phyloP scores from a whole-genome alignment of 1,139 yeast species.

The Sugiyamaella pinicola region DNA sequence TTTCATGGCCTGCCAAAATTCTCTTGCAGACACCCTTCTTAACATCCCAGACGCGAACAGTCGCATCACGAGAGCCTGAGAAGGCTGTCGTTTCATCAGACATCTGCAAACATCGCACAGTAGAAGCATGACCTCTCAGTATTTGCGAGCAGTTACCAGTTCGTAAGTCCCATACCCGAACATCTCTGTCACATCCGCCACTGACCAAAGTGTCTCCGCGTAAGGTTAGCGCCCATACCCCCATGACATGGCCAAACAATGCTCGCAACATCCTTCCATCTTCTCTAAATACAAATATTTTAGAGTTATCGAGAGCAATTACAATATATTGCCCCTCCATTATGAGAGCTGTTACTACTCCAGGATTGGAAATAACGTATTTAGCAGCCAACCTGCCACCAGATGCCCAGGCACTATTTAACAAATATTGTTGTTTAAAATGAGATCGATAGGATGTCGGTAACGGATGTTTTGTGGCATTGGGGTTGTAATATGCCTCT shows the following conservation, averaged over 20 bases:
- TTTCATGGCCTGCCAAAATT: constrained; percentile 69
- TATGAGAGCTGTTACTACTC: constrained; percentile 46
- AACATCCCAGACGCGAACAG: constrained; percentile 90
- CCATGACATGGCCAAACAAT: constrained; percentile 89
- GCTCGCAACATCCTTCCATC: constrained; percentile 75
- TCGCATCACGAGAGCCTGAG: constrained; percentile 88
- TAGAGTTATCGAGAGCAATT: constrained; percentile 48
- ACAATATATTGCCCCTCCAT: constrained; percentile 46
- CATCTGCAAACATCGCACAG: constrained; percentile 89
- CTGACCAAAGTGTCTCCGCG: constrained; percentile 76
- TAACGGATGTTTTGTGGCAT: constrained; percentile 38
- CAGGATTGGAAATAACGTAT: constrained; percentile 36
- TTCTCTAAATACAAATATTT: constrained; percentile 48
- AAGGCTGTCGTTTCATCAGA: constrained; percentile 72
- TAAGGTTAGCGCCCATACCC: constrained; percentile 95
- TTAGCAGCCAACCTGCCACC: constrained; percentile 48
- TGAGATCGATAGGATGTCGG: constrained; percentile 47
- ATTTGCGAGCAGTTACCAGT: constrained; percentile 77
- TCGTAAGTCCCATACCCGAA: constrained; percentile 84
- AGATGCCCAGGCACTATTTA: constrained; percentile 46
- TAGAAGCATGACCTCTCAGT: constrained; percentile 86
- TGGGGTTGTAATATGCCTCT: constrained; percentile 43
- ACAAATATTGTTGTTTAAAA: constrained; percentile 47
- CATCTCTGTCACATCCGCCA: constrained; percentile 89
- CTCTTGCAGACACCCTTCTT: constrained; percentile 70